Base-by-base conservation (phyloP, 2,329 filamentous ascomycete species). In the Aspergillus sclerotialis region DNA sequence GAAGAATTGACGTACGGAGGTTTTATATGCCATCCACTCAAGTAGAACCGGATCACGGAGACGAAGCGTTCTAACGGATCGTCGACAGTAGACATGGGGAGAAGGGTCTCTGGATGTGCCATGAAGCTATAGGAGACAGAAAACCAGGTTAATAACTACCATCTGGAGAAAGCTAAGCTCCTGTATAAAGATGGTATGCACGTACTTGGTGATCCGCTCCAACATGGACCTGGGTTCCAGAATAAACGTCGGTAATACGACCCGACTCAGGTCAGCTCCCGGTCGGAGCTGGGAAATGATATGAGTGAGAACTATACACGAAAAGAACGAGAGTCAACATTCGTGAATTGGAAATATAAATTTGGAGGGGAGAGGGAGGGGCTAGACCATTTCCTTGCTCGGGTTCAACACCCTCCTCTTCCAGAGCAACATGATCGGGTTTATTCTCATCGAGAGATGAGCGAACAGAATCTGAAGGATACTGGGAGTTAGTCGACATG, bases 1-100 rank as follows among this genome's bases (percentile, higher is more conserved):
- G 9, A 26, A 27, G 19, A 26, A 13, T 33, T 14, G 32, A 73
- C 84, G 56, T 76, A 94, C 87, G 88, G 84, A 55, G 92, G 92
- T 64, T 90, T 92, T 59, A 98, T 95, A 62, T 98, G 92, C 92
- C 92, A 98, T 53, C 92, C 92, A 62, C 88, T 94, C 28, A 98
- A 72, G 63, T 98, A 98, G 63, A 98, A 98, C 65, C 93, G 95
- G 57, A 95, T 86, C 32, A 98, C 92, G 10, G 88, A 85, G 18
- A 96, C 80, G 56, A 98, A 98, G 59, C 92, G 79, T 54, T 90
- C 72, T 37, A 87, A 70, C 1, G 92, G 90, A 55, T 98, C 90
- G 33, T 96, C 84, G 49, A 95, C 84, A 30, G 78, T 69, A 28
- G 90, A 77, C 62, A 96, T 92, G 21, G 84, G 82, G 4, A 98